A percentile compares a stretch with the other conserved stretches of the same genome.
Evolutionary conservation across 805 yeast genomes (phyloP).

Genomic region (Candida boidinii): DNA sequence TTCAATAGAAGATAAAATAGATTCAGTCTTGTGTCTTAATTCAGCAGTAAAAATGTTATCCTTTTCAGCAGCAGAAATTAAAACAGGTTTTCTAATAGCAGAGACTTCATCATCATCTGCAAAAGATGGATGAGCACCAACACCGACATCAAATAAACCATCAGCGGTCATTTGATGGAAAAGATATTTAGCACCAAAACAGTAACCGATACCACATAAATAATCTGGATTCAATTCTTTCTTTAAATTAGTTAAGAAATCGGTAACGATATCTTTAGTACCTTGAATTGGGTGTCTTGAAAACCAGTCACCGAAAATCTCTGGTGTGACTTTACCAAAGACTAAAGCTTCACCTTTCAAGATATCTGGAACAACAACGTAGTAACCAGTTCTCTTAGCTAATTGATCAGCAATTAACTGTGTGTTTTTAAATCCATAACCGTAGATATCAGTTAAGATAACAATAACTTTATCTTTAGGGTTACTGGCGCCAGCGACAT

Average conservation of each 20-base stretch:
- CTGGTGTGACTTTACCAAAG: slow-evolving; percentile 9
- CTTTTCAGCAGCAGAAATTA: slow-evolving; percentile 67
- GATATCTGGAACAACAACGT: slow-evolving; percentile 71
- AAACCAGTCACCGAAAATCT: slow-evolving; percentile 37
- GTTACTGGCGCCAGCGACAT: slow-evolving; percentile 37
- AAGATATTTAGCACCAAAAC: slow-evolving; percentile 75
- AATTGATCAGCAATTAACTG: slow-evolving; percentile 59
- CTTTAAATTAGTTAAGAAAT: slow-evolving; percentile 36
- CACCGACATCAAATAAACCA: slow-evolving; percentile 42
- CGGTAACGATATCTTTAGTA: slow-evolving; percentile 39
- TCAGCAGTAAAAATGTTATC: slow-evolving; percentile 61
- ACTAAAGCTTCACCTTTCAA: slow-evolving; percentile 46
- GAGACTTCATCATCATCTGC: slow-evolving; percentile 58
- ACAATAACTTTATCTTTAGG: slow-evolving; percentile 40
- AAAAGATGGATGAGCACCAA: slow-evolving; percentile 80
- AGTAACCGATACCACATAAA: slow-evolving; percentile 63
- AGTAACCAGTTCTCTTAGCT: slow-evolving; percentile 48
- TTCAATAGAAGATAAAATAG: slow-evolving; percentile 35
- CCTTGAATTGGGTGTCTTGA: slow-evolving; percentile 25
- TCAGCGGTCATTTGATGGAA: slow-evolving; percentile 39
- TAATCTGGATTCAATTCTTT: slow-evolving; percentile 36
- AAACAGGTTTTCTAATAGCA: slow-evolving; percentile 48
- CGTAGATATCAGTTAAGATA: slow-evolving; percentile 63
- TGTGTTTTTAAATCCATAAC: slow-evolving; percentile 48
- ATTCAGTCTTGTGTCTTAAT: slow-evolving; percentile 54